phyloP scores from a whole-genome alignment of 2,329 filamentous ascomycete species.

The Ascosphaera apis region DNA sequence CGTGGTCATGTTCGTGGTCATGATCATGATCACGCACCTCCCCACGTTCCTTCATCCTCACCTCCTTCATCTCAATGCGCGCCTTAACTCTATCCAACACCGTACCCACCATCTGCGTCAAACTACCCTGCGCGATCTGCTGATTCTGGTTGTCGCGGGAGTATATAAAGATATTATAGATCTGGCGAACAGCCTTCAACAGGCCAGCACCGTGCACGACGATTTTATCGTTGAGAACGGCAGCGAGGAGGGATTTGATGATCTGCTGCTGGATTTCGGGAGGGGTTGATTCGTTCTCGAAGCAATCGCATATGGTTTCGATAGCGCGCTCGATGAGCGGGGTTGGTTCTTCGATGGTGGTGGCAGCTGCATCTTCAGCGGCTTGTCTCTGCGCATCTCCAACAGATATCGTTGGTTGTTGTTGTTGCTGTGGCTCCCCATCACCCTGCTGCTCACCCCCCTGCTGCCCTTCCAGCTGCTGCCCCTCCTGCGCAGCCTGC shows the following conservation, averaged over 20 bases:
- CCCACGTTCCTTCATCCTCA: conserved; percentile 29
- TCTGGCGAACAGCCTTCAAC: conserved; percentile 87
- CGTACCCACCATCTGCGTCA: conserved; percentile 96
- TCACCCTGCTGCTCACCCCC: not conserved
- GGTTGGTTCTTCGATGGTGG: not conserved
- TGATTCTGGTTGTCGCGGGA: conserved; percentile 89
- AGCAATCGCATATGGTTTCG: conserved; percentile 98
- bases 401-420: too few species aligned
- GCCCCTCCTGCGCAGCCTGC: conserved; percentile 8
- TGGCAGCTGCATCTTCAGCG: not conserved
- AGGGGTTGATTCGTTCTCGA: conserved; percentile 84
- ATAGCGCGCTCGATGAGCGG: conserved; percentile 93
- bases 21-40: conserved; percentile 11
- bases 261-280: conserved; percentile 91
- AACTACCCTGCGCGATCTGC: conserved; percentile 84
- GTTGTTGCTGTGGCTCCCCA: not conserved
- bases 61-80: conserved; percentile 67
- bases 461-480: conserved; percentile 5
- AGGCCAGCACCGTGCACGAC: conserved; percentile 92
- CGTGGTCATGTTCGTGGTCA: conserved; percentile 5
- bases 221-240: conserved; percentile 95
- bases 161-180: conserved; percentile 95
- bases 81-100: conserved; percentile 89
- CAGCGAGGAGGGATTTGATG: conserved; percentile 84
- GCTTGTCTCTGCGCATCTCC: not conserved